Base-by-base conservation (phyloP, 1,284 basidiomycete genomes). In the Cryptococcus sp. region DNA sequence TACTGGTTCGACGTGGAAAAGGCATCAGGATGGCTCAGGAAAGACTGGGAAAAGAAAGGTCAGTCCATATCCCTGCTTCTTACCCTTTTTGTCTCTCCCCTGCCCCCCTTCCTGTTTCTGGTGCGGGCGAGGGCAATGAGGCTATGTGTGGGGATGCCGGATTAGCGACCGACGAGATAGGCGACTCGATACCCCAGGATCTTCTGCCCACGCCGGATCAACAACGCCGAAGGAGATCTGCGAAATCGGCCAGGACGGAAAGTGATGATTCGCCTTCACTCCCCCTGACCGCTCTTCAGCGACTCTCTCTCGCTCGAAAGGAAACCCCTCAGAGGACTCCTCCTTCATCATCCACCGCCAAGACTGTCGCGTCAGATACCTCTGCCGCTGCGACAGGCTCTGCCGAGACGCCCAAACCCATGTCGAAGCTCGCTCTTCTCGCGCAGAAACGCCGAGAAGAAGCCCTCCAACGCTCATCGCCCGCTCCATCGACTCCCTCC, bases 1-100 rank as follows among this genome's bases (percentile, higher is more conserved):
- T 82, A 78, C 60, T 88, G 87, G 73, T 97, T 95, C 63, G 84
- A 97, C 63, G 79, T 87, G 18, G 82, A 89, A 35, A 79, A 84
- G 63, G 83, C 87, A 5, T 74, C 93, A 14, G 73, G 81, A 33
- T 87, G 83, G 79, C 76, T 91, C 22, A 60, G 85, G 25, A 72
- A 72, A 52, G 71, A 74, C 35, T 61, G 69, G 57, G 69, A 83
- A 24, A 83, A 86, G 59, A 87, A 85, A 87, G 90, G 91, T 94
- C 76, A 86, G 80, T 73, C 44, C 36, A 19, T 37, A 26, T 35
- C 38, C 39, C 37, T 35, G 36, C 40, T 18, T 42, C 25, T 44
- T 45, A 32, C 33, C 35, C 16, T 41, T 43, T 39, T 41, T n/a
- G 6, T 40, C 26, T 26, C 22, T 37, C 21, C 35, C n/a, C 21